These are phyloP conservation scores for Chytriomyces sp. DNA, from an alignment of 192 early-diverging fungal species.

Conservation along the genomic window DNA sequence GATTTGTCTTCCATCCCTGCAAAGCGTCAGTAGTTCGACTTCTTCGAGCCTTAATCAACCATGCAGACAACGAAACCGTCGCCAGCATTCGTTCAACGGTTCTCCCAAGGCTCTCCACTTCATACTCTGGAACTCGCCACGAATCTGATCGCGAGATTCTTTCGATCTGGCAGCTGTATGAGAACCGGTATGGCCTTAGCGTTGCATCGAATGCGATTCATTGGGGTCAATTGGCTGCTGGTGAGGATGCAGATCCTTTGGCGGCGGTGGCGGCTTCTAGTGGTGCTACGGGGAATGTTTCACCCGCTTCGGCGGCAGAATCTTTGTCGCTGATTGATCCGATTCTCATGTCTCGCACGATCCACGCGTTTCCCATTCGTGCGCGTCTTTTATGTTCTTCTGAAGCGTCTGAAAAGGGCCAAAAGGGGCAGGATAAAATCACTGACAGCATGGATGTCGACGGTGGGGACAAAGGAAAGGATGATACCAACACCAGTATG, in stretches of 20 bases:
- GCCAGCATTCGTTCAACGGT: conserved; percentile 9
- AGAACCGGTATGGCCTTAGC: conserved; percentile 59
- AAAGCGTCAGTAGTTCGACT: conserved; percentile 55
- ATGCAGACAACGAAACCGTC: neutral
- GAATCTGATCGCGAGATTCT: conserved; percentile 62
- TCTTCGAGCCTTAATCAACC: conserved; percentile 53
- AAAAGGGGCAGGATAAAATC: neutral
- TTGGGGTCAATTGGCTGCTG: conserved; percentile 57
- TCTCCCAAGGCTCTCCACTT: conserved; percentile 19
- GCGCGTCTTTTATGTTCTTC: conserved; percentile 26
- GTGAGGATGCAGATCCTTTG: conserved; percentile 35
- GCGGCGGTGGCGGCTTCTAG: conserved; percentile 32
- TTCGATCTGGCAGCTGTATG: conserved; percentile 61
- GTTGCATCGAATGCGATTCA: conserved; percentile 61
- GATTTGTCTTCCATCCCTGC: conserved; percentile 35
- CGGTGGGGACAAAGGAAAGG: neutral
- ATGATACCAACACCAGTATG: no score
- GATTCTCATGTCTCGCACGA: conserved; percentile 64
- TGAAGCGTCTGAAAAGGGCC: conserved; percentile 15
- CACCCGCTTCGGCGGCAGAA: conserved; percentile 49
- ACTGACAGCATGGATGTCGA: no score
- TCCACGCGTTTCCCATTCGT: conserved; percentile 59
- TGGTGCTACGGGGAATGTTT: conserved; percentile 42
- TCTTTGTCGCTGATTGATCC: conserved; percentile 67
- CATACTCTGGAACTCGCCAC: conserved; percentile 64